Evolutionary conservation across 805 yeast species (phyloP), one percentile per base, ranked within the genome.

Genomic region (Candida mattraensis): DNA sequence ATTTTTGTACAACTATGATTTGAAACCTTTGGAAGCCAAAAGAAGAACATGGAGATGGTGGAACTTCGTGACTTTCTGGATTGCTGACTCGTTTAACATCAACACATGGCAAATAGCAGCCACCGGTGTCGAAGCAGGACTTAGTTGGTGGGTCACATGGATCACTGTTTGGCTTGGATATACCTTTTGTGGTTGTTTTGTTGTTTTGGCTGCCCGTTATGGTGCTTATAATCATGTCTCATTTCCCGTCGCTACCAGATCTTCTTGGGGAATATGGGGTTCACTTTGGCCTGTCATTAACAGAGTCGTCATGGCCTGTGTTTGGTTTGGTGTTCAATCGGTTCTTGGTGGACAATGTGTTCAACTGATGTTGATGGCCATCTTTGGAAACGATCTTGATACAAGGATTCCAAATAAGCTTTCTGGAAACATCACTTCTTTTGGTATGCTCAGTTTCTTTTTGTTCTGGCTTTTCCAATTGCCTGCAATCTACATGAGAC

Each of bases 121-220:
- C 7, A 83, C 95, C 0, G 95, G 95, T 51, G 81, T 83, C 39
- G 67, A 70, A 35, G 76, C 79, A 15, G 93, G 93, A 8, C 64
- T 87, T 61, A 74, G 81, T 12, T 87, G 95, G 95, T 87, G 95
- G 94, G 88, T 81, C 55, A 79, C 84, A 9, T 87, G 95, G 94
- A 63, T 87, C 24, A 76, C 93, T 1, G 93, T 87, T 17, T 86
- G 95, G 93, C 44, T 87, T 12, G 96, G 96, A 5, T 87, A 87
- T 59, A 54, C 69, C 13, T 60, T 84, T 30, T 78, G 85, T 43
- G 93, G 84, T 43, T 48, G 72, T 1, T 85, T 87, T 48, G 82
- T 88, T 21, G 72, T 76, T 4, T 54, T 78, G n/a, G 70, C 84
- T 13, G 84, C 94, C 15, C 69, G 95, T 50, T 74, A 85, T 34